Percentiles rank a stretch among this genome's conserved stretches.
These are phyloP conservation scores for Monosporascus sp. DNA, from an alignment of 2,329 filamentous ascomycete species.

Conservation along the genomic window DNA sequence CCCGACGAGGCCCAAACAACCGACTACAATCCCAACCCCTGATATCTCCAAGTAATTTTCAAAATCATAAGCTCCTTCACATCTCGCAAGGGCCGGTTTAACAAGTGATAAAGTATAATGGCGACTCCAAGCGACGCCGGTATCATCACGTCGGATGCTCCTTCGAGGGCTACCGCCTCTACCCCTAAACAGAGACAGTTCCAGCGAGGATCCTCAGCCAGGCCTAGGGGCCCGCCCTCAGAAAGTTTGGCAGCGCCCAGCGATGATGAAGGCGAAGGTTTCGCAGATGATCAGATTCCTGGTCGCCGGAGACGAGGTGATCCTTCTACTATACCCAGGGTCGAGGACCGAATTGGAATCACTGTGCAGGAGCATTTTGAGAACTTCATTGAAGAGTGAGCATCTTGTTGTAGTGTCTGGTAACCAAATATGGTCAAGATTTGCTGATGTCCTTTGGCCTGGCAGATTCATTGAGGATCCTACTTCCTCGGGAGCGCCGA, in stretches of 20 bases:
- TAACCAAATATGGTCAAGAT: background rate
- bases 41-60: background rate
- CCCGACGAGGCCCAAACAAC: background rate
- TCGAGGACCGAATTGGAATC: constrained; percentile 71
- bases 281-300: constrained; percentile 60
- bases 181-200: constrained; percentile 39
- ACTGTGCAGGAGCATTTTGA: constrained; percentile 73
- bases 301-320: constrained; percentile 43
- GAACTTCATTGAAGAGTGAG: constrained; percentile 71
- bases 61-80: background rate
- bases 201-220: constrained; percentile 47
- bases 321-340: constrained; percentile 55
- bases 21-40: background rate
- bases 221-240: constrained; percentile 55
- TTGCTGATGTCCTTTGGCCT: background rate
- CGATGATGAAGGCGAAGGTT: constrained; percentile 57
- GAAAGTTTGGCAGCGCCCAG: constrained; percentile 56
- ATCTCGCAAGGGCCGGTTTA: background rate
- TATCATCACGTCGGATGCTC: constrained; percentile 52
- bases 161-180: constrained; percentile 32
- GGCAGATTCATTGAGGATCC: constrained; percentile 64
- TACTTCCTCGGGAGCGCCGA: constrained; percentile 54
- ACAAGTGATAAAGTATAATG: constrained; percentile 28
- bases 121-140: constrained; percentile 52
- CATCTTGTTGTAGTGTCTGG: constrained; percentile 1